Evolutionary conservation across 345 rosid genomes (phyloP).

Genomic region (Microthlaspi erraticum): DNA sequence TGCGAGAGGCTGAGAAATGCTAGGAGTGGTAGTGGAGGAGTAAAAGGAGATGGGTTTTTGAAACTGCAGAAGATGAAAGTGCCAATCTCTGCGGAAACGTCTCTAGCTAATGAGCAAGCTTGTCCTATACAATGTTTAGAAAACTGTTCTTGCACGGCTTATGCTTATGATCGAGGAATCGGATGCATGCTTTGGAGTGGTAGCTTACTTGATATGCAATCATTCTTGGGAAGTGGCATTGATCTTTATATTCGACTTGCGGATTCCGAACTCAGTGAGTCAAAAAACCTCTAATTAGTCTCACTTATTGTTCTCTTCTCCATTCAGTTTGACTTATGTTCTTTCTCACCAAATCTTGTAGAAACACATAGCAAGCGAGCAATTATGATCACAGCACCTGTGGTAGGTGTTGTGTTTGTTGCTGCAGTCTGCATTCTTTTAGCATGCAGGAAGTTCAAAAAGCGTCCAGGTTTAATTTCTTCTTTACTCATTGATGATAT

Average conservation of each 20-base stretch:
- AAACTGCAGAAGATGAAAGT: conserved; percentile 48
- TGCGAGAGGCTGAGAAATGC: conserved; percentile 43
- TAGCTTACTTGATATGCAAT: conserved; percentile 50
- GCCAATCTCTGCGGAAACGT: conserved; percentile 48
- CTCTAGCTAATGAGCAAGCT: conserved; percentile 10
- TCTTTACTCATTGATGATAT: not conserved
- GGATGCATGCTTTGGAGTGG: conserved; percentile 59
- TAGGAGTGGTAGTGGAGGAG: conserved; percentile 26
- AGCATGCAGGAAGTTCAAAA: conserved; percentile 24
- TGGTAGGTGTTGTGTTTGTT: conserved; percentile 5
- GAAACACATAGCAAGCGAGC: conserved; percentile 29
- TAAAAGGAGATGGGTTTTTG: conserved; percentile 51
- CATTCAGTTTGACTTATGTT: not conserved
- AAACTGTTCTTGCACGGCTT: conserved; percentile 63
- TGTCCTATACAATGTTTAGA: conserved; percentile 49
- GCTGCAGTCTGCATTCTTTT: conserved; percentile 29
- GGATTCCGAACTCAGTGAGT: conserved; percentile 51
- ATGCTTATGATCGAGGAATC: conserved; percentile 47
- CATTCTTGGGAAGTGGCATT: conserved; percentile 42
- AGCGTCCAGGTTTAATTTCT: conserved; percentile 38
- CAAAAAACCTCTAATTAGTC: not conserved
- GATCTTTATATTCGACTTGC: conserved; percentile 54
- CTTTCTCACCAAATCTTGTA: conserved; percentile 12
- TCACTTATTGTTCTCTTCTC: not conserved
- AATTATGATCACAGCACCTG: conserved; percentile 22